Conservation (phyloP, 352 stramenopile genomes). For the Phytophthora tubulina region DNA sequence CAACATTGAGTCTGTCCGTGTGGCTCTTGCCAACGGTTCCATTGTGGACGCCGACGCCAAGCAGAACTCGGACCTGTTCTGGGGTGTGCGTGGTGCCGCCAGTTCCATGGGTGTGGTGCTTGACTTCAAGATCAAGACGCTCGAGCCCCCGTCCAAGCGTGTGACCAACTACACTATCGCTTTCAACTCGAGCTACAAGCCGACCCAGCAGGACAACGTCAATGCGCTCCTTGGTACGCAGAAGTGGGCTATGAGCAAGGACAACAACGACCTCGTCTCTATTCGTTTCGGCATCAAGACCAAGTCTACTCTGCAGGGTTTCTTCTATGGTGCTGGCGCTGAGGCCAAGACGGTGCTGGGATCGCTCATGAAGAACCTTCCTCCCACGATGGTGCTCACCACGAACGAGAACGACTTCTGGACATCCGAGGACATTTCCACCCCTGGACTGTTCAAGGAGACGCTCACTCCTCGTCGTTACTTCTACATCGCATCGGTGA, state of each 20-base stretch:
- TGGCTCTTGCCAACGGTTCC: constrained; percentile 33
- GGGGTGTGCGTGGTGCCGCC: constrained; percentile 35
- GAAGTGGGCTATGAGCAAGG: constrained; percentile 25
- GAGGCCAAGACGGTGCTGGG: constrained; percentile 13
- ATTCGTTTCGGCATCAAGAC: constrained; percentile 34
- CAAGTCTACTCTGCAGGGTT: constrained; percentile 19
- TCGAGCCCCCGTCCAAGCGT: constrained; percentile 15
- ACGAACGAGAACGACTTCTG: constrained; percentile 32
- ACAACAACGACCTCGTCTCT: constrained; percentile 38
- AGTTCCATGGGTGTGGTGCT: constrained; percentile 37
- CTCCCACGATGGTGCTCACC: constrained; percentile 24
- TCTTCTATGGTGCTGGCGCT: constrained; percentile 24
- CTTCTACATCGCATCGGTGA: constrained; percentile 42
- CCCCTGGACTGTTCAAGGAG: constrained; percentile 26
- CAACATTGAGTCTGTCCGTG: constrained; percentile 33
- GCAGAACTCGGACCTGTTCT: constrained; percentile 38
- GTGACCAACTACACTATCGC: constrained; percentile 32
- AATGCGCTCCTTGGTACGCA: constrained; percentile 34
- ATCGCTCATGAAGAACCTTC: constrained; percentile 32
- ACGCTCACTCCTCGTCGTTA: constrained; percentile 34
- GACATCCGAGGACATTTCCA: constrained; percentile 25
- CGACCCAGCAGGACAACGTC: constrained; percentile 37
- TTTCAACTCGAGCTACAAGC: constrained; percentile 20
- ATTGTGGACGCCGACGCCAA: constrained; percentile 30
- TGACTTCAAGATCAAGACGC: constrained; percentile 35